Evolutionary conservation across 2,329 filamentous ascomycete species (phyloP), one percentile per base, ranked within the genome.

Genomic region (Apiospora saccharicola): DNA sequence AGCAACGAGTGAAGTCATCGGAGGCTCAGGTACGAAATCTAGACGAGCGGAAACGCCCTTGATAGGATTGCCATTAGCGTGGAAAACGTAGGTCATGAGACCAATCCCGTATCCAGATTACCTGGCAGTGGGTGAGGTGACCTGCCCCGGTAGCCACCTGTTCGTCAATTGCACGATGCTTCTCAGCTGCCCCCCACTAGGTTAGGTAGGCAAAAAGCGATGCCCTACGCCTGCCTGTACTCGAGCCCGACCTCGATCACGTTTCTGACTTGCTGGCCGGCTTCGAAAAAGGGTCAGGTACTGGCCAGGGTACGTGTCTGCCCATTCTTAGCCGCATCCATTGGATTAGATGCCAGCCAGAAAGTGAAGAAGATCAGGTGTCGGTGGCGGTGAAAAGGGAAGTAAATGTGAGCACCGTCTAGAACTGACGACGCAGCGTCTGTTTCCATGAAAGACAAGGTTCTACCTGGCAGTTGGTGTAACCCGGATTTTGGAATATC

Each of bases 101-200:
- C 67, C 67, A 69, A 49, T 49, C 44, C 47, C 67, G 67, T 69
- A 69, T 69, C 44, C 67, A 69, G 67, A 49, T 14, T 47, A 49
- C 53, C 57, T 64, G 57, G 57, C 19, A 64, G 34, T 64, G 57
- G 19, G 57, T 41, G 34, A 64, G 34, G 34, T 64, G 57, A 64
- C 30, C 57, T 64, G 30, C 30, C 41, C 41, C 34, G 57, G 57
- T 41, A 64, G 57, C 57, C 57, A 64, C 57, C 57, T 64, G 57
- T 64, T 64, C 57, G 57, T 64, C 57, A 64, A 24, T 41, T 41
- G 57, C 57, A 64, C 30, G 19, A 64, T n/a, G 57, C 57, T 64
- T 64, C 57, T 64, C 57, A 41, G 57, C 57, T 64, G 30, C 22
- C 57, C 57, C 57, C 57, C 37, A 34, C 34, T 41, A 41, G 8